These are phyloP conservation scores for Xerocomellus chrysenteron DNA, from an alignment of 768 basidiomycete genomes.

Conservation along the genomic window DNA sequence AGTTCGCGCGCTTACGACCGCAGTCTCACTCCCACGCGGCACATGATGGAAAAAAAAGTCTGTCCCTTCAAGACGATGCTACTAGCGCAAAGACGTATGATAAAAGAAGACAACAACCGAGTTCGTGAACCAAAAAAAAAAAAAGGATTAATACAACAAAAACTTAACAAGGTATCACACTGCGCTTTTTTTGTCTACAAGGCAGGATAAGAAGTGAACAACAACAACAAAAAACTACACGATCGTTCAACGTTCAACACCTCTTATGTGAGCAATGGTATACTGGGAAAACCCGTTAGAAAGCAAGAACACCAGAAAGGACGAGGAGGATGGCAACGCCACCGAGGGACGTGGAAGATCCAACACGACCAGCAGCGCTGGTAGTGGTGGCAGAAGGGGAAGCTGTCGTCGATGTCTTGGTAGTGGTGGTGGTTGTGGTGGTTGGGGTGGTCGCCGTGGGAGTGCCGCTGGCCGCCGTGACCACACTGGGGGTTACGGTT, in stretches of 20 bases:
- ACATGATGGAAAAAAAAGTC: neutral
- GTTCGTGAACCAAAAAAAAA: no score
- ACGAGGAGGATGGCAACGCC: slow-evolving; percentile 19
- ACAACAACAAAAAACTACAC: neutral
- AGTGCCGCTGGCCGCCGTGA: slow-evolving; percentile 37
- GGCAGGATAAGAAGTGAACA: neutral
- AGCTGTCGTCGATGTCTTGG: slow-evolving; percentile 21
- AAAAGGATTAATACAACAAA: slow-evolving; percentile 20
- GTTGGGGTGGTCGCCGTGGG: neutral
- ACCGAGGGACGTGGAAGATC: slow-evolving; percentile 20
- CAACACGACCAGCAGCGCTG: slow-evolving; percentile 23
- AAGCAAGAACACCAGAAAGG: slow-evolving; percentile 21
- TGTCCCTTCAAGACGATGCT: neutral
- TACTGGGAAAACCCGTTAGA: slow-evolving; percentile 9
- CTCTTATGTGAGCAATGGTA: slow-evolving; percentile 2
- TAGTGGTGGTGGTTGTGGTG: slow-evolving; percentile 21
- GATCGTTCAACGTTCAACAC: slow-evolving; percentile 5
- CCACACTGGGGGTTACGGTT: slow-evolving; percentile 31
- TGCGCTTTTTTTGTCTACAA: slow-evolving; percentile 4
- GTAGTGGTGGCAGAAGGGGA: slow-evolving; percentile 15
- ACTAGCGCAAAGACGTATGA: neutral
- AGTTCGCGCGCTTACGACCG: neutral
- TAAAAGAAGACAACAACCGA: neutral
- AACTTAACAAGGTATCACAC: slow-evolving; percentile 9
- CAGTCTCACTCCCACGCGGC: slow-evolving; percentile 4